Conservation (phyloP, 108 stramenopile species). For the Bacterosira constricta region DNA sequence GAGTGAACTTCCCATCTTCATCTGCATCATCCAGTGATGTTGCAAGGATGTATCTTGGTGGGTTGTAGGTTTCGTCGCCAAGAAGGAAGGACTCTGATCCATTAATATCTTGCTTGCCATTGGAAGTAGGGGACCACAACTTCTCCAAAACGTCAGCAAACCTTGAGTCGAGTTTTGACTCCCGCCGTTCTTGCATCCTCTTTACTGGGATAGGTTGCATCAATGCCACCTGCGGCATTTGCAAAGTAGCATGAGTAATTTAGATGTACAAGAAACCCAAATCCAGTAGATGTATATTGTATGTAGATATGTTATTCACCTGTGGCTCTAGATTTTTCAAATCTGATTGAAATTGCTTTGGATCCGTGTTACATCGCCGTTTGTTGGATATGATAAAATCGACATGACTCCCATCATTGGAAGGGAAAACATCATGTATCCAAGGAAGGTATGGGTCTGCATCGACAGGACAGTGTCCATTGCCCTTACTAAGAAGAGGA, state of each 20-base stretch:
- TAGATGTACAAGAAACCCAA: too few species aligned
- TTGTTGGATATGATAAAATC: conserved; percentile 46
- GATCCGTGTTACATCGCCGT: conserved; percentile 49
- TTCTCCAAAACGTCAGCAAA: background rate
- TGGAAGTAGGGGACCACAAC: background rate
- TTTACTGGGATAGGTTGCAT: conserved; percentile 50
- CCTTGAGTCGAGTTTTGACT: background rate
- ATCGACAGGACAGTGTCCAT: conserved; percentile 42
- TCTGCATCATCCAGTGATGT: conserved; percentile 46
- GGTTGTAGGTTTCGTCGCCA: background rate
- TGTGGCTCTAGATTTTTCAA: conserved; percentile 48
- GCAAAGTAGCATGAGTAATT: too few species aligned
- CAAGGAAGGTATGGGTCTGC: conserved; percentile 49
- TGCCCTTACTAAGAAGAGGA: background rate
- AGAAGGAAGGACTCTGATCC: background rate
- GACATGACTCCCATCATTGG: conserved; percentile 24
- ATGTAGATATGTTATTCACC: too few species aligned
- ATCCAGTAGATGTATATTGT: too few species aligned
- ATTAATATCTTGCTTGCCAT: background rate
- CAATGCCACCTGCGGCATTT: conserved; percentile 46
- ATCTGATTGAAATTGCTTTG: conserved; percentile 26
- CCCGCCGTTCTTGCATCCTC: conserved; percentile 2
- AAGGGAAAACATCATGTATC: conserved; percentile 49
- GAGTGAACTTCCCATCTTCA: conserved; percentile 33
- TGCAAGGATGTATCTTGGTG: conserved; percentile 40